A percentile compares a stretch with the other conserved stretches of the same genome.
Conservation (phyloP, 2,329 filamentous ascomycete species). For the Didymosphaeria variabile region DNA sequence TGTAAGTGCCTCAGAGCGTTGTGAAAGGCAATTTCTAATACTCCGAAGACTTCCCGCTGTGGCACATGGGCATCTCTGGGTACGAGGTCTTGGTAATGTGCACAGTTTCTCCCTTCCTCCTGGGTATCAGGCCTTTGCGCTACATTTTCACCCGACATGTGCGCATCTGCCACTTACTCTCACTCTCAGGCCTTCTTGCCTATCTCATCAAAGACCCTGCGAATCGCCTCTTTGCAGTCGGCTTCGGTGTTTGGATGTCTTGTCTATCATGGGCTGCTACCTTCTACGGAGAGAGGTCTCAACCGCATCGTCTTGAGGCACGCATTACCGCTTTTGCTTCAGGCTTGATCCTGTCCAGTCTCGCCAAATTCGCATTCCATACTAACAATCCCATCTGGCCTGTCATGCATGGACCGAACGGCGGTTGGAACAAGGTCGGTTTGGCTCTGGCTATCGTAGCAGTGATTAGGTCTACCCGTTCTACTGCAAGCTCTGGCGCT, state of each 20-base stretch:
- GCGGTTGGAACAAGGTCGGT: constrained; percentile 89
- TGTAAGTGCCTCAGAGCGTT: constrained; percentile 66
- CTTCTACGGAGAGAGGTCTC: constrained; percentile 78
- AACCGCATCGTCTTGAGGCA: constrained; percentile 79
- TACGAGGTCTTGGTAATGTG: constrained; percentile 91
- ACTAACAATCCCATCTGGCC: constrained; percentile 99
- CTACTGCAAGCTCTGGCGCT: constrained; percentile 57
- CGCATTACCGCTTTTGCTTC: constrained; percentile 82
- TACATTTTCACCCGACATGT: constrained; percentile 73
- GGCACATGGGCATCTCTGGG: constrained; percentile 98
- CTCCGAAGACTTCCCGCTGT: constrained; percentile 83
- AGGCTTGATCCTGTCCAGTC: constrained; percentile 83
- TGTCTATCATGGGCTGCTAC: constrained; percentile 86
- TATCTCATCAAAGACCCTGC: constrained; percentile 79
- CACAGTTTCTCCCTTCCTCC: constrained; percentile 80
- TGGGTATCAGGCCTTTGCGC: constrained; percentile 75
- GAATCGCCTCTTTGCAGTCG: constrained; percentile 79
- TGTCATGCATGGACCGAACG: constrained; percentile 87
- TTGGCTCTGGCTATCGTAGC: constrained; percentile 79
- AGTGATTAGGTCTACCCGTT: constrained; percentile 77
- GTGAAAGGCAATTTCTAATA: constrained; percentile 25
- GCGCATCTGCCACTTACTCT: constrained; percentile 76
- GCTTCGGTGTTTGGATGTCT: constrained; percentile 80
- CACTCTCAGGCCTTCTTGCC: constrained; percentile 79
- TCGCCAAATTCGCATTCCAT: constrained; percentile 90